Evolutionary conservation across 2,329 filamentous ascomycete species (phyloP), one percentile per base, ranked within the genome.

Genomic region (Magnaporthiopsis rhizophila): DNA sequence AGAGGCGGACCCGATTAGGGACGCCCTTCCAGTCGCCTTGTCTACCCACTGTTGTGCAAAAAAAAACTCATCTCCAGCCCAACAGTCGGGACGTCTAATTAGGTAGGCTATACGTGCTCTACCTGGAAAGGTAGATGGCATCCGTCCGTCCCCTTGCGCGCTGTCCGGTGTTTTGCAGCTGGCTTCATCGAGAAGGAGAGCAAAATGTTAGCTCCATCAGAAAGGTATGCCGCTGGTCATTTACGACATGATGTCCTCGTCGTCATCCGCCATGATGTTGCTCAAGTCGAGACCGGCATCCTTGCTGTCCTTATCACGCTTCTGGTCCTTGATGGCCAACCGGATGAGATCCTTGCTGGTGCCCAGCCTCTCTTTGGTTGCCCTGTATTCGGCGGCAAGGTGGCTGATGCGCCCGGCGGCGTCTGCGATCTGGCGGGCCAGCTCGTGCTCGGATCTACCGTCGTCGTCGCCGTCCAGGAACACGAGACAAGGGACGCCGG

Each of bases 241-340:
- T 21, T 79, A 83, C 15, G 78, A 80, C 84, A 87, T 87, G 30
- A 87, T 71, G 67, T 87, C 84, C 71, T 87, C 84, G n/a, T 87
- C 84, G 64, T 86, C 83, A 30, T 30, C 28, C 28, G 28, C 28
- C 28, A 30, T 30, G 53, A 85, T 75, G 62, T 79, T 75, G 15
- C 75, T 72, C 21, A 53, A 34, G 32, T 83, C 78, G 65, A 83
- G 84, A 57, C 74, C 58, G 34, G 50, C 36, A 5, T 63, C 64
- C 15, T 15, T 24, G 2, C 71, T 71, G 0, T 81, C 79, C 69
- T 81, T 81, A 57, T 84, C 78, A 26, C 78, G 76, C 69, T 77
- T 80, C 69, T 80, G 76, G 64, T 85, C 81, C 60, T 75, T 77
- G 2, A 77, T 66, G 24, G 81, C 26, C 65, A 79, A 75, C 62